A percentile compares a stretch with the other conserved stretches of the same genome.
These are phyloP conservation scores for Kodamaea laetipori DNA, from an alignment of 805 yeast species.

Conservation along the genomic window DNA sequence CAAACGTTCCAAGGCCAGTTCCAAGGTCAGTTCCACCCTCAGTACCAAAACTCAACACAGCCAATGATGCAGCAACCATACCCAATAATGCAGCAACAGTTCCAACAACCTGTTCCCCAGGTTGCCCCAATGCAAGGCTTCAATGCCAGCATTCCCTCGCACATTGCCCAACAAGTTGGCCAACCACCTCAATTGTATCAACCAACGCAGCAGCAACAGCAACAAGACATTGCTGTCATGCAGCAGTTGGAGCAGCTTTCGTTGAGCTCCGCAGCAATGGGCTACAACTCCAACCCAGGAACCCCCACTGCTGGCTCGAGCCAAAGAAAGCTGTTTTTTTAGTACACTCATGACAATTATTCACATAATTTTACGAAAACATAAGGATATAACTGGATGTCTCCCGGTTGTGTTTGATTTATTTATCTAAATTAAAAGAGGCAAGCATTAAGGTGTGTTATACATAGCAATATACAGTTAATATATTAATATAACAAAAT, in stretches of 20 bases:
- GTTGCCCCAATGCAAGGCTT: background rate
- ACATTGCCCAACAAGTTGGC: conserved; percentile 7
- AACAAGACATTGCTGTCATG: conserved; percentile 40
- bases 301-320: conserved; percentile 33
- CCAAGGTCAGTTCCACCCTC: conserved; percentile 11
- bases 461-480: conserved; percentile 1
- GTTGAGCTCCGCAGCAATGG: conserved; percentile 49
- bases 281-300: conserved; percentile 47
- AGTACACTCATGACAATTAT: conserved; percentile 6
- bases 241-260: conserved; percentile 50
- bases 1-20: conserved; percentile 10
- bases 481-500: no score
- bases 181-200: conserved; percentile 6
- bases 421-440: background rate
- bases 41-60: conserved; percentile 13
- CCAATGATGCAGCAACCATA: conserved; percentile 6
- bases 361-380: conserved; percentile 1
- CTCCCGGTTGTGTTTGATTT: no score
- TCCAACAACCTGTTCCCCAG: conserved; percentile 1
- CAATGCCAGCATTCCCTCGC: conserved; percentile 4
- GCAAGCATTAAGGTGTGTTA: background rate
- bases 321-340: conserved; percentile 29
- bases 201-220: conserved; percentile 12
- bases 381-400: background rate
- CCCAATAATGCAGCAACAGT: conserved; percentile 2